These are phyloP conservation scores for Aureobasidium sp. DNA, from an alignment of 2,329 filamentous ascomycete genomes.

Conservation along the genomic window DNA sequence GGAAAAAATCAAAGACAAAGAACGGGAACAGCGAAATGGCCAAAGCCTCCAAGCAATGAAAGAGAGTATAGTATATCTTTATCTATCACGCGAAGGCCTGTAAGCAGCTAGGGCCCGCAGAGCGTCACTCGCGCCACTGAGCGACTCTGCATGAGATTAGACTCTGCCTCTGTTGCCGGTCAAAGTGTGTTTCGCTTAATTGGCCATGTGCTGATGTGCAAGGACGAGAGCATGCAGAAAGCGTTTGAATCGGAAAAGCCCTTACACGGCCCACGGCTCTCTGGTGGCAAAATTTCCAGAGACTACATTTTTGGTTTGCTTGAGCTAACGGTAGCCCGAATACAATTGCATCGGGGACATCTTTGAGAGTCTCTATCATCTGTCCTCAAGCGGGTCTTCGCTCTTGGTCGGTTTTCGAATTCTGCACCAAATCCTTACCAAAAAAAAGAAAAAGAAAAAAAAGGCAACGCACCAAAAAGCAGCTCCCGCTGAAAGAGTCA, in stretches of 20 bases:
- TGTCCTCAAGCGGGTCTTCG: not conserved
- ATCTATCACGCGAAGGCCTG: not conserved
- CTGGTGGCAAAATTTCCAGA: not conserved
- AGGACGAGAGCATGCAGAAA: not conserved
- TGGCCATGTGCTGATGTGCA: constrained; percentile 3
- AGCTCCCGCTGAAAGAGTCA: too few species aligned
- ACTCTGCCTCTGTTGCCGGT: not conserved
- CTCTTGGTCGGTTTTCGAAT: too few species aligned
- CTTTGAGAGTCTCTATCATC: not conserved
- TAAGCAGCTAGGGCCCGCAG: not conserved
- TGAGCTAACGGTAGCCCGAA: not conserved
- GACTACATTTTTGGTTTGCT: not conserved
- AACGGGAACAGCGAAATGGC: not conserved
- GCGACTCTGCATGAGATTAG: not conserved
- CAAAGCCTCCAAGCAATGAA: not conserved
- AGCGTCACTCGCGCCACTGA: not conserved
- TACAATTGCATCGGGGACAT: not conserved
- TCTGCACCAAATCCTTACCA: too few species aligned
- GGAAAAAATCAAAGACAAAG: not conserved
- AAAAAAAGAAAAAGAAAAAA: too few species aligned
- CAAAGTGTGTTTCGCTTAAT: not conserved
- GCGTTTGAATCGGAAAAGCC: not conserved
- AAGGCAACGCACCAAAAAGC: too few species aligned
- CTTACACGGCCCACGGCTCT: not conserved
- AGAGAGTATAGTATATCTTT: not conserved